A percentile compares a stretch with the other conserved stretches of the same genome.
Conservation (phyloP, 805 yeast genomes). For the Pichia occidentalis region DNA sequence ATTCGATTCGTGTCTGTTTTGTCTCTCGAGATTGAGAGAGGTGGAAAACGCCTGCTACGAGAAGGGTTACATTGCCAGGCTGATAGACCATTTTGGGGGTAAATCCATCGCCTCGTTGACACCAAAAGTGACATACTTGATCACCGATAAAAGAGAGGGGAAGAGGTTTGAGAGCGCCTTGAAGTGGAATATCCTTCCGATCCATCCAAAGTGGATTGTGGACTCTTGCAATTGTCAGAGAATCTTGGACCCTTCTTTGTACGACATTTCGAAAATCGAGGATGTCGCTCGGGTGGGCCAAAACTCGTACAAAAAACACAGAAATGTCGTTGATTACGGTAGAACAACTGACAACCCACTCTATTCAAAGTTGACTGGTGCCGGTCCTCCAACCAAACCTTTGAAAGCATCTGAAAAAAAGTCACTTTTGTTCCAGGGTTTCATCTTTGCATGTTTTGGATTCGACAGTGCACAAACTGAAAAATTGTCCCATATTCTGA, state of each 20-base stretch:
- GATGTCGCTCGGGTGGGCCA: constrained; percentile 19
- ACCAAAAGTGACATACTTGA: constrained; percentile 35
- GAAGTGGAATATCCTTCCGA: constrained; percentile 46
- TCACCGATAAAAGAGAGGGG: constrained; percentile 47
- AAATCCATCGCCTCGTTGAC: constrained; percentile 45
- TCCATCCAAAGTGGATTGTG: constrained; percentile 45
- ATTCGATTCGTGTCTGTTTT: constrained; percentile 39
- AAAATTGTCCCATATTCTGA: constrained; percentile 17
- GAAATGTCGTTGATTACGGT: constrained; percentile 12
- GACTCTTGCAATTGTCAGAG: constrained; percentile 42
- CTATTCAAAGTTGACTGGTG: neutral
- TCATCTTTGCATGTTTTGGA: constrained; percentile 34
- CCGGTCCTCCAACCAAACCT: neutral
- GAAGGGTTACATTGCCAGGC: constrained; percentile 28
- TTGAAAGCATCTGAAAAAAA: too few species aligned
- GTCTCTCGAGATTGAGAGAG: constrained; percentile 36
- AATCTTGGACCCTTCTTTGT: constrained; percentile 35
- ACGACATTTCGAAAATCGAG: constrained; percentile 26
- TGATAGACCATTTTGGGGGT: constrained; percentile 44
- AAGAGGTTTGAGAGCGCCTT: constrained; percentile 45
- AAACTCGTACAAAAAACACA: constrained; percentile 27
- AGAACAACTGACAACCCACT: constrained; percentile 5
- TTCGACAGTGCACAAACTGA: constrained; percentile 18
- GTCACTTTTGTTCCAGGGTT: constrained; percentile 38
- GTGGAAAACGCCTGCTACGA: constrained; percentile 20